Evolutionary conservation across 768 basidiomycete species (phyloP), one percentile per base, ranked within the genome.

Genomic region (Tylopilus vinaceipallidus): DNA sequence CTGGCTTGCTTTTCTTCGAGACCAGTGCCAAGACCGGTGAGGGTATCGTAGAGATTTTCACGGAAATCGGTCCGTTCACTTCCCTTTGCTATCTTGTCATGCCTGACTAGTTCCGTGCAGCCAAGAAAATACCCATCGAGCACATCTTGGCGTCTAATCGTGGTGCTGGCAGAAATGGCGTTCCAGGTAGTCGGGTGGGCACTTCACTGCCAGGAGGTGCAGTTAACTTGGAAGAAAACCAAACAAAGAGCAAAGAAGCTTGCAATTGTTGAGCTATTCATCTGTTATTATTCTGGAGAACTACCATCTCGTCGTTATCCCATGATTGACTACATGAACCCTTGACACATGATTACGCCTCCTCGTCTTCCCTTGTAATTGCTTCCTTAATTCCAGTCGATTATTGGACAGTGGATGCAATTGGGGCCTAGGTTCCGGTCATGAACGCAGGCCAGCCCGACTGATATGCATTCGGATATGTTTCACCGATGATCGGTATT

Each of bases 21-120:
- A 97, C 95, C 32, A 91, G 88, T 62, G 97, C 97, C 22, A 99
- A 98, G 82, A 92, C 91, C 5, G 94, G 95, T 16, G 89, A 95
- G 62, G 94, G 93, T 33, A 82, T 98, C 47, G 88, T 93, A 22
- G 97, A 98, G 63, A 83, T 98, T 26, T 99, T 99, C 69, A 98
- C 95, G 11, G 95, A 98, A 71, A 98, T 99, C 62, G 95, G 95
- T 98, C 45, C 48, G 81, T 69, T 13, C 19, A 4, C 35, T 49
- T 48, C 17, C 41, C 16, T 42, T 16, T 5, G 38, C 11, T 29
- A 24, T 19, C 5, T 17, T 6, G 23, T 41, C 26, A 22, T 24
- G 5, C 30, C 42, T 16, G 4, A 50, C 45, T 27, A 13, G n/a
- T n/a, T 24, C 11, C 22, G 43, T 52, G 7, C 67, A 88, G 86